Conservation (phyloP, 176 grass and related monocot species). For the Hordeum vulgare region MorexV3_pseudomolecules_assembly NC_058524.1:426749944-426750443, state of each 20-base stretch:
- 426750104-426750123: neutral
- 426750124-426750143: conserved; percentile 36
- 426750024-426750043: conserved; percentile 15
- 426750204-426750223: conserved; percentile 3
- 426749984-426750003: neutral
- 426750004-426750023: neutral
- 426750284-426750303: neutral
- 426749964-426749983: neutral
- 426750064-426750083: conserved; percentile 15
- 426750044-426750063: conserved; percentile 26
- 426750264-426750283: neutral
- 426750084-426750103: neutral
- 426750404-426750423: conserved; percentile 39
- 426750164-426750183: conserved; percentile 27
- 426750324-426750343: neutral
- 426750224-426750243: neutral
- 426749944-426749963: neutral
- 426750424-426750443: conserved; percentile 27
- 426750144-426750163: conserved; percentile 13
- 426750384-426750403: conserved; percentile 22
- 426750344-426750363: neutral
- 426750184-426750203: neutral
- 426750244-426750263: neutral
- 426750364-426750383: conserved; percentile 49
- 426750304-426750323: conserved; percentile 10